Evolutionary conservation across 2,329 filamentous ascomycete genomes (phyloP).

Genomic region (Hirsutella rhossiliensis): DNA sequence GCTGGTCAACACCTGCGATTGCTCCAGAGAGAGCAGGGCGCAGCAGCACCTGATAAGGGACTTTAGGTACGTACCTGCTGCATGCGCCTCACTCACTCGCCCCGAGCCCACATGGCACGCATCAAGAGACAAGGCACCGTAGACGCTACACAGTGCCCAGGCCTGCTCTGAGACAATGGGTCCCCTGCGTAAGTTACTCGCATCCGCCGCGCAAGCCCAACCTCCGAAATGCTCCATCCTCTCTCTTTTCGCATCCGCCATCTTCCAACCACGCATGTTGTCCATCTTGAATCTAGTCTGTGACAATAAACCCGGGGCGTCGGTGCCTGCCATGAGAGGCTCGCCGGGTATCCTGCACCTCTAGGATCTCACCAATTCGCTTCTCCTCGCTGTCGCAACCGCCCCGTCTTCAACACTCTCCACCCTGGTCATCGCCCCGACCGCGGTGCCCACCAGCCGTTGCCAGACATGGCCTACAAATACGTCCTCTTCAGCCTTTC

Average conservation of each 20-base stretch:
- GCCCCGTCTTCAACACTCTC: neutral
- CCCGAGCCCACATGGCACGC: no score
- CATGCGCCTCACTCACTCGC: no score
- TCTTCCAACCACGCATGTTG: neutral
- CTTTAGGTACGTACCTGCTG: no score
- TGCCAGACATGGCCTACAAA: conserved; percentile 51
- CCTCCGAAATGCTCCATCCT: neutral
- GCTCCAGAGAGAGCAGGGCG: no score
- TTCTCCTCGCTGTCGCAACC: neutral
- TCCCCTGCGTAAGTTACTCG: neutral
- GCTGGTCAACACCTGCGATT: no score
- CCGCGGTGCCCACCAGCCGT: neutral
- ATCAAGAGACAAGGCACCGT: neutral
- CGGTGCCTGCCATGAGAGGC: neutral
- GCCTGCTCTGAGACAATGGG: neutral
- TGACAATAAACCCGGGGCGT: neutral
- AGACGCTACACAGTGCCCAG: neutral
- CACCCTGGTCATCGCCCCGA: neutral
- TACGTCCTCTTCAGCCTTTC: conserved; percentile 62
- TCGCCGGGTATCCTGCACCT: neutral
- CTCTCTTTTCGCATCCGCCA: neutral
- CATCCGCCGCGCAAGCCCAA: neutral
- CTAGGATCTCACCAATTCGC: neutral
- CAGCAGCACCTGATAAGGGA: no score
- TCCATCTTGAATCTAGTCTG: neutral